Evolutionary conservation across 2,329 filamentous ascomycete genomes (phyloP), one percentile per base, ranked within the genome.

Genomic region (Colletotrichum sp.): DNA sequence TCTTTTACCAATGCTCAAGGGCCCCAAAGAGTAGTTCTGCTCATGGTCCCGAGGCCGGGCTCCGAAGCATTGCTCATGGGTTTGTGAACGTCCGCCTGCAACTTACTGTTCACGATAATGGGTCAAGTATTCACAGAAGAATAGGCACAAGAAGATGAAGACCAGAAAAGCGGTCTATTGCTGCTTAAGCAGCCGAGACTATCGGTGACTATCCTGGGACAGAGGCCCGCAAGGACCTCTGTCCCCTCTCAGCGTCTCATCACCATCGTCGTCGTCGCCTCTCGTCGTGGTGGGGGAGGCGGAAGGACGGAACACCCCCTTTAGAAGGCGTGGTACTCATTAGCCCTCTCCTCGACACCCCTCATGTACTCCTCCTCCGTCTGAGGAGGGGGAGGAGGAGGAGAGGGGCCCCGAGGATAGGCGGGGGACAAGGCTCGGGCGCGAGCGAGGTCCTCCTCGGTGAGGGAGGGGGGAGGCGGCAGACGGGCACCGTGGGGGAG

Each of bases 321-420:
- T 36, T 24, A 60, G 10, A 24, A 71, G 30, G 30, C 59, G 5
- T 21, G n/a, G 57, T 72, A 68, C 69, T 68, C 36, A 1, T 16
- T 34, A 7, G 32, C 34, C 4, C 36, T 16, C 55, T 72, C 69
- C 32, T 68, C 57, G 18, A 76, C 12, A 13, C 52, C 26, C 21
- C 49, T 30, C 59, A 71, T 65, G 2, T 71, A 65, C 59, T 75
- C 72, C 18, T 24, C 72, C 32, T 71, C 59, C 7, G 73, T 76
- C 16, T 72, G 65, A 3, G 69, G 73, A n/a, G 63, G 73, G 32
- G 18, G 21, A 26, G 13, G 69, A 64, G 73, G 73, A n/a, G 73
- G 57, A 39, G n/a, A 62, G 16, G 73, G 30, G 55, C 72, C 60
- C 30, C 63, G 69, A 16, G 73, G 73, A 64, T 76, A 76, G 21